Evolutionary conservation across 768 basidiomycete genomes (phyloP), one percentile per base, ranked within the genome.

Genomic region (Antrodiella citrinella): DNA sequence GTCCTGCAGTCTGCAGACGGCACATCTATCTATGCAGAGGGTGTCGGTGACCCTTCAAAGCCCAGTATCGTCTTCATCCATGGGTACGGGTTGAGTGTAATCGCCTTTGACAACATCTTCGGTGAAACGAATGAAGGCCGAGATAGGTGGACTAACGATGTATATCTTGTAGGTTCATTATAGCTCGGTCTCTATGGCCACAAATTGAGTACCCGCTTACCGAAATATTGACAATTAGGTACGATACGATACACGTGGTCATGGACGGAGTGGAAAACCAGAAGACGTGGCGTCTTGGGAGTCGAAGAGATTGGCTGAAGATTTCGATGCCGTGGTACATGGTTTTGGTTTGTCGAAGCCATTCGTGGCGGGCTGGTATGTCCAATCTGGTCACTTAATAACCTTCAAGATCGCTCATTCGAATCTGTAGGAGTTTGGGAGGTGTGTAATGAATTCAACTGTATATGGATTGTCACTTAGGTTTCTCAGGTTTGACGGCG

Each of bases 21-120:
- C n/a, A 55, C 51, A 2, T 30, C 44, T 10, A 59, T 62, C 4
- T 62, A 52, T 39, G 57, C 61, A 15, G 53, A 57, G 45, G 60
- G 55, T 11, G 26, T 46, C 1, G 61, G 61, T 2, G 49, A 60
- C 26, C 49, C 57, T 10, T 52, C 49, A 4, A 62, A 61, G 47
- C 61, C 61, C 3, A 46, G 46, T n/a, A 38, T 62, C 19, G 55
- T 62, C 21, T 54, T 61, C 26, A 52, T 59, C 11, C 57, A 52
- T 22, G 60, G 59, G 11, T 50, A 51, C 44, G 24, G 47, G 4
- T 45, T 55, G 12, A 51, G 49, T 23, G 23, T 42, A 13, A 44
- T 51, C 10, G 52, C 49, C n/a, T 62, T 53, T 26, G 51, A 57
- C 18, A 50, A 48, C 15, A 48, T 48, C 41, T 55, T 59, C 41